Conservation (phyloP, 768 basidiomycete species). For the Lepiota subincarnata region DNA sequence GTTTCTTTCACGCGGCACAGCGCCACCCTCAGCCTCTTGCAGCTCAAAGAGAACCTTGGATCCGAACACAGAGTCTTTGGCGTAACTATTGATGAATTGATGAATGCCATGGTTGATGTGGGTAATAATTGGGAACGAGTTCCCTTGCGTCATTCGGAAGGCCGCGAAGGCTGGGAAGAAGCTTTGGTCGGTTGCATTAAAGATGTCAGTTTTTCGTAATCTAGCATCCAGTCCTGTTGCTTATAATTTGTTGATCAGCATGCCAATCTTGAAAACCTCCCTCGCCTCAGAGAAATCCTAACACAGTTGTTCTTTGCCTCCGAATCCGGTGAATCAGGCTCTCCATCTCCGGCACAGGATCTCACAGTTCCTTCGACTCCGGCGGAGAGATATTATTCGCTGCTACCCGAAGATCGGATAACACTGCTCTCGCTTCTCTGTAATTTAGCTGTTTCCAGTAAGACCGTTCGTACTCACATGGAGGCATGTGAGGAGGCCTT, state of each 20-base stretch:
- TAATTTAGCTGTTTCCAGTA: slow-evolving; percentile 87
- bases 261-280: slow-evolving; percentile 68
- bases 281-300: slow-evolving; percentile 65
- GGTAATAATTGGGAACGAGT: slow-evolving; percentile 88
- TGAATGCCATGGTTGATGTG: slow-evolving; percentile 67
- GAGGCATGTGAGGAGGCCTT: slow-evolving; percentile 86
- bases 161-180: slow-evolving; percentile 88
- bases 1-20: slow-evolving; percentile 73
- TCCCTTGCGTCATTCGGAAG: slow-evolving; percentile 66
- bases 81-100: slow-evolving; percentile 58
- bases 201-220: slow-evolving; percentile 54
- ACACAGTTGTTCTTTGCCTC: slow-evolving; percentile 72
- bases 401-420: slow-evolving; percentile 78
- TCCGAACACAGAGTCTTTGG: slow-evolving; percentile 45
- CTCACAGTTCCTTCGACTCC: slow-evolving; percentile 49
- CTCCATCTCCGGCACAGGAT: slow-evolving; percentile 41
- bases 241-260: slow-evolving; percentile 42
- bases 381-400: slow-evolving; percentile 63
- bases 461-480: slow-evolving; percentile 82
- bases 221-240: slow-evolving; percentile 1
- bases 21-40: slow-evolving; percentile 64
- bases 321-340: slow-evolving; percentile 38
- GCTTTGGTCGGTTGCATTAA: slow-evolving; percentile 84
- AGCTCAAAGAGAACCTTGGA: slow-evolving; percentile 33
- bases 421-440: slow-evolving; percentile 85